Conservation (phyloP, 257 asterid genomes). For the Scutellaria baicalensis region DNA sequence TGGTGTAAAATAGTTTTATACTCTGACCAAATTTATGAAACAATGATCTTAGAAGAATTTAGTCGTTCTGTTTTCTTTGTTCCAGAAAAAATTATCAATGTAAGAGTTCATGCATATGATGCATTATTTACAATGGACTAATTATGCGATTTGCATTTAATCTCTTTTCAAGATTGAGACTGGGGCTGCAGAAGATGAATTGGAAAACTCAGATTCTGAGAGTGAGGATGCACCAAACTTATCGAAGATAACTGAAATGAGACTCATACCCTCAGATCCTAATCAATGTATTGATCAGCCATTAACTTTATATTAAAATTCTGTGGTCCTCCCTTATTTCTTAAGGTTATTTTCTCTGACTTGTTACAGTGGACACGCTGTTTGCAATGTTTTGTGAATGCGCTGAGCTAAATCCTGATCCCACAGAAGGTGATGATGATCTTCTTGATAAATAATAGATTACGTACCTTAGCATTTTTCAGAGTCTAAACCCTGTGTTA, state of each 20-base stretch:
- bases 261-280: slow-evolving; percentile 88
- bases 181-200: slow-evolving; percentile 61
- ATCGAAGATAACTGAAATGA: slow-evolving; percentile 76
- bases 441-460: background rate
- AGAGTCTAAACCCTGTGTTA: background rate
- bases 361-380: slow-evolving; percentile 65
- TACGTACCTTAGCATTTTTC: background rate
- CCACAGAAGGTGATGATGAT: slow-evolving; percentile 42
- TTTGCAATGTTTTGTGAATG: slow-evolving; percentile 83
- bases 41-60: background rate
- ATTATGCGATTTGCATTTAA: background rate
- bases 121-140: background rate
- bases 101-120: background rate
- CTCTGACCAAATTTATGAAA: background rate
- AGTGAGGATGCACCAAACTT: slow-evolving; percentile 38
- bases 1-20: background rate
- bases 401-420: slow-evolving; percentile 96
- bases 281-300: slow-evolving; percentile 39
- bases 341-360: background rate
- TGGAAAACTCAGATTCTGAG: slow-evolving; percentile 69
- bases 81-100: background rate
- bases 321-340: background rate
- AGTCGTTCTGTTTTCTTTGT: background rate
- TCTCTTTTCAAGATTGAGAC: slow-evolving; percentile 57
- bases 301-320: too few relatives aligned